Conservation (phyloP, 805 yeast species). For the Candida saitoana region DNA sequence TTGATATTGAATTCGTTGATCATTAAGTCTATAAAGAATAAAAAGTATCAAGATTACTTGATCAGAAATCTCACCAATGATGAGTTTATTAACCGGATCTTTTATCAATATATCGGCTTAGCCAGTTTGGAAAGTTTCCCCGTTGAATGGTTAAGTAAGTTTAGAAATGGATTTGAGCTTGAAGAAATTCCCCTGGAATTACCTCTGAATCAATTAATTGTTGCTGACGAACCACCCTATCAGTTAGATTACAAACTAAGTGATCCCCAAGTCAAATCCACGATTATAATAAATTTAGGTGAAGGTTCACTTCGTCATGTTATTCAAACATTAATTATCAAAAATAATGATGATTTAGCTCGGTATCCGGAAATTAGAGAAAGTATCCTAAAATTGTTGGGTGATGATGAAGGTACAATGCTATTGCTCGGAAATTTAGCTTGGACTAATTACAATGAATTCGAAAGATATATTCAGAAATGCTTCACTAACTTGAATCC, state of each 20-base stretch:
- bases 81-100: not conserved
- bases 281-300: not conserved
- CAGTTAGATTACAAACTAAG: not conserved
- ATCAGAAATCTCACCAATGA: not conserved
- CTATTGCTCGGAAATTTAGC: constrained; percentile 3
- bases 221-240: not conserved
- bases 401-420: not conserved
- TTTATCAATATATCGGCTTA: constrained; percentile 1
- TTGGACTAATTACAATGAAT: not conserved
- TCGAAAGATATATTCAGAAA: not conserved
- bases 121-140: constrained; percentile 3
- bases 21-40: not conserved
- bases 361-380: not conserved
- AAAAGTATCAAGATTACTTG: not conserved
- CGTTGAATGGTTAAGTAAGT: not conserved
- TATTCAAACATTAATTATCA: not conserved
- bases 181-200: not conserved
- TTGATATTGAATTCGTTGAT: not conserved
- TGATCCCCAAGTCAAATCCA: not conserved
- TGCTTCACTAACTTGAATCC: not conserved
- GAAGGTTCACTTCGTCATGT: not conserved
- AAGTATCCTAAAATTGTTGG: not conserved
- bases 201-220: not conserved
- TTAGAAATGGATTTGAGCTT: not conserved
- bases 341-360: not conserved